Base-by-base conservation (phyloP, 140 eudicot genomes). In the Cichorium intybus region DNA sequence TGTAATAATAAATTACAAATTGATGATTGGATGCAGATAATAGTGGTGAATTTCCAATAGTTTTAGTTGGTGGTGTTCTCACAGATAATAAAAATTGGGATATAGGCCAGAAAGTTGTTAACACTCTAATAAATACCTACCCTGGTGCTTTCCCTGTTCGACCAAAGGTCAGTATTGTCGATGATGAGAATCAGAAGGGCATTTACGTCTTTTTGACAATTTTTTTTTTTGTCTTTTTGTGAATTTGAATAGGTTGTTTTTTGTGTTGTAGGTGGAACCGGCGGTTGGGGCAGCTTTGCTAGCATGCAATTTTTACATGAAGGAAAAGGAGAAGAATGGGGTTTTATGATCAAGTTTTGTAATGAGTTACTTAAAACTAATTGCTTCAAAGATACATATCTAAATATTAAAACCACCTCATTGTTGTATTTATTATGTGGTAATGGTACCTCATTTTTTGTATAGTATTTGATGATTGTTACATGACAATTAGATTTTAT, bases 121-220 rank as follows among this genome's bases (percentile, higher is more conserved):
- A 70, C 28, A 55, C 74, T 65, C 76, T 90, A 61, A 66, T 74
- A 61, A 82, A 80, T 72, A 79, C 86, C 63, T 84, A 68, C 66
- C 86, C 97, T 29, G 80, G 84, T 28, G 97, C 93, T 77, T 79
- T 67, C 74, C 87, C 90, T 35, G 77, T 90, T 62, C 75, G 86
- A 71, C 97, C 97, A 23, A 87, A 82, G 97, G 97, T 90, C 70
- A n/a, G n/a, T n/a, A n/a, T n/a, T n/a, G n/a, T n/a, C n/a, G n/a
- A n/a, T n/a, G n/a, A n/a, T n/a, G n/a, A n/a, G n/a, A n/a, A n/a
- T n/a, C n/a, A n/a, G n/a, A n/a, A n/a, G n/a, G n/a, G n/a, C n/a
- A n/a, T 27, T 27, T 27, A 27, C 31, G 31, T 27, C 31, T 27
- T 27, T 27, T 27, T 6, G 5, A n/a, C n/a, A n/a, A n/a, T n/a